Evolutionary conservation across 768 basidiomycete species (phyloP), one percentile per base, ranked within the genome.

Genomic region (Wakefieldia striispora): DNA sequence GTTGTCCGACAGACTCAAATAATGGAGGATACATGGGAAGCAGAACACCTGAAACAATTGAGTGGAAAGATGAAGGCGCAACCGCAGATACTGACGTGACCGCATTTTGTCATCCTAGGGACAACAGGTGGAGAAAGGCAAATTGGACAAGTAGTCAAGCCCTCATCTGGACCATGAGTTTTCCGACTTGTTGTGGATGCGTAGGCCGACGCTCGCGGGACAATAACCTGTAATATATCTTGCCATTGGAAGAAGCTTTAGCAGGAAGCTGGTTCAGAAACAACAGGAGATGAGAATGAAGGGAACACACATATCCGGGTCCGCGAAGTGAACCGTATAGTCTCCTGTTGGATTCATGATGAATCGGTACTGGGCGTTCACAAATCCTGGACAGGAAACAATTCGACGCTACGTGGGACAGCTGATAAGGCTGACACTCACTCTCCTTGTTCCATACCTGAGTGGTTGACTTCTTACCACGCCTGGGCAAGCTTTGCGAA

Each of bases 341-440:
- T 83, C 79, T n/a, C 91, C 89, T 35, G 77, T 83, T 2, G 95
- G 95, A 60, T 92, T 91, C 86, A 97, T 86, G 36, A 98, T 81
- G 68, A 97, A 98, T 50, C 93, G 81, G 71, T 95, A 97, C 65
- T 95, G 92, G 9, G 95, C 94, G 70, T 98, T 97, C 58, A 97
- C 84, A 65, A 93, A 98, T 57, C 88, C 92, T 94, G 35, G 51
- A 64, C n/a, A 36, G n/a, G 44, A 33, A 46, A 47, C 47, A 46
- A 50, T 48, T 53, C 49, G 49, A 56, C 43, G 40, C 52, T 49
- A 35, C 57, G n/a, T 44, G 40, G 58, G 53, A 59, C 27, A 27
- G 17, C 11, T 31, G 45, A 53, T 43, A 47, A 47, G 43, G 45
- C 16, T 13, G 29, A 40, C n/a, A 85, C 91, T 75, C 72, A 91